Evolutionary conservation across 768 basidiomycete species (phyloP).

Genomic region (Pleurotus giganteus): DNA sequence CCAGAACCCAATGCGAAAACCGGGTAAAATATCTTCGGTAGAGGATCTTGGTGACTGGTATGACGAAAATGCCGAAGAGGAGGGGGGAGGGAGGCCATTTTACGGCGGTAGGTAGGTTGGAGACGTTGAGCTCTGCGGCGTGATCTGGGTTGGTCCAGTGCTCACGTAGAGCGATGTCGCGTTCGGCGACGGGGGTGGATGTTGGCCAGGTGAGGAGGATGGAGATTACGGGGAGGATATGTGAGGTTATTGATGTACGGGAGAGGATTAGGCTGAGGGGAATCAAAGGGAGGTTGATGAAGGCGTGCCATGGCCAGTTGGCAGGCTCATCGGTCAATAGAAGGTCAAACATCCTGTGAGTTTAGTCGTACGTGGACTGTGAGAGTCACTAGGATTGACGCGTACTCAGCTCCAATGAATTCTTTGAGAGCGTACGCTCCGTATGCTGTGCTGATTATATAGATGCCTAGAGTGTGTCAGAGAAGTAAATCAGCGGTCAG

Average conservation of each 20-base stretch:
- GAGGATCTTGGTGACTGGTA: conserved; percentile 44
- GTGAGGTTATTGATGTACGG: conserved; percentile 41
- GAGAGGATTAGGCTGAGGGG: conserved; percentile 67
- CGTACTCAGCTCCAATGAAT: conserved; percentile 69
- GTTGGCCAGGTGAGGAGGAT: conserved; percentile 48
- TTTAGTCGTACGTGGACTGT: neutral
- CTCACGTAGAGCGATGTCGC: conserved; percentile 25
- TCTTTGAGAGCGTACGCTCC: conserved; percentile 70
- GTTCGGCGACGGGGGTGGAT: conserved; percentile 31
- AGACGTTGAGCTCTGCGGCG: conserved; percentile 30
- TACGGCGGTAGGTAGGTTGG: conserved; percentile 10
- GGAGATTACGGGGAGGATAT: conserved; percentile 38
- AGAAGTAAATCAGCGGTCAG: neutral
- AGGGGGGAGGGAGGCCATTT: conserved; percentile 62
- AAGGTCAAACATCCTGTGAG: conserved; percentile 54
- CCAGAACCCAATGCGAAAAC: conserved; percentile 44
- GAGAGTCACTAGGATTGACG: conserved; percentile 4
- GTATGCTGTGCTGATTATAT: conserved; percentile 57
- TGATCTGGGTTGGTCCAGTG: conserved; percentile 33
- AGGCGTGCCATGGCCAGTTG: conserved; percentile 77
- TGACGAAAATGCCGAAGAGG: conserved; percentile 50
- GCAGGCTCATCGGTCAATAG: conserved; percentile 66
- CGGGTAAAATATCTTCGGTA: conserved; percentile 41
- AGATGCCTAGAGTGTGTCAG: conserved; percentile 31
- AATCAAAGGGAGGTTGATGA: conserved; percentile 70